A percentile compares a stretch with the other conserved stretches of the same genome.
Evolutionary conservation across 495 filamentous ascomycete species (phyloP).

Genomic region (Aspergillus ellipticus): DNA sequence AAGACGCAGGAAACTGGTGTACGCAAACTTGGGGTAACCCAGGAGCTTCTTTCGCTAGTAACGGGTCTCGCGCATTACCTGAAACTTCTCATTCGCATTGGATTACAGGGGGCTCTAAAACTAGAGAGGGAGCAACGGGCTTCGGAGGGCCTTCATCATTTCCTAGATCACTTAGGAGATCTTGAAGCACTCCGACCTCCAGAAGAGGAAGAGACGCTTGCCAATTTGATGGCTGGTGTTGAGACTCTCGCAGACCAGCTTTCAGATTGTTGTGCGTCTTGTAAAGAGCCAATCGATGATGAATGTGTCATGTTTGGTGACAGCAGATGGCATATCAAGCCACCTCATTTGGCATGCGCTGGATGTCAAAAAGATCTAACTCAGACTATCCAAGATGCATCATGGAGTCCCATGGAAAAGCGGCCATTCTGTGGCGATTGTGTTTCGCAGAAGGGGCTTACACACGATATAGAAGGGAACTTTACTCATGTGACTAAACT

Average conservation of each 20-base stretch:
- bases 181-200: conserved; percentile 61
- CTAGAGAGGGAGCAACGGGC: conserved; percentile 79
- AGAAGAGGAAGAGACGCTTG: conserved; percentile 61
- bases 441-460: conserved; percentile 44
- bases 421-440: conserved; percentile 69
- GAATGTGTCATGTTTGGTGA: conserved; percentile 73
- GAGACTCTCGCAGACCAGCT: conserved; percentile 68
- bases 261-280: conserved; percentile 77
- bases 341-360: conserved; percentile 67
- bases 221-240: conserved; percentile 71
- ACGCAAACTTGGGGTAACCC: conserved; percentile 87
- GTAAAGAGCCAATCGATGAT: conserved; percentile 87
- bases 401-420: conserved; percentile 61
- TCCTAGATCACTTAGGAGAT: conserved; percentile 76
- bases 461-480: conserved; percentile 46
- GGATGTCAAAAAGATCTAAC: conserved; percentile 73
- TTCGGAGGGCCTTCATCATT: conserved; percentile 69
- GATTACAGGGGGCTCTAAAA: conserved; percentile 87
- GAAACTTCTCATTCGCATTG: conserved; percentile 95
- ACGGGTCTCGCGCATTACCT: conserved; percentile 97
- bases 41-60: conserved; percentile 90
- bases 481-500: conserved; percentile 73
- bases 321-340: conserved; percentile 73
- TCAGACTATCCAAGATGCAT: conserved; percentile 56
- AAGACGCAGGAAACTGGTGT: conserved; percentile 90